phyloP scores from a whole-genome alignment of 169 alveolate species.

The Cryptosporidium canis region DNA sequence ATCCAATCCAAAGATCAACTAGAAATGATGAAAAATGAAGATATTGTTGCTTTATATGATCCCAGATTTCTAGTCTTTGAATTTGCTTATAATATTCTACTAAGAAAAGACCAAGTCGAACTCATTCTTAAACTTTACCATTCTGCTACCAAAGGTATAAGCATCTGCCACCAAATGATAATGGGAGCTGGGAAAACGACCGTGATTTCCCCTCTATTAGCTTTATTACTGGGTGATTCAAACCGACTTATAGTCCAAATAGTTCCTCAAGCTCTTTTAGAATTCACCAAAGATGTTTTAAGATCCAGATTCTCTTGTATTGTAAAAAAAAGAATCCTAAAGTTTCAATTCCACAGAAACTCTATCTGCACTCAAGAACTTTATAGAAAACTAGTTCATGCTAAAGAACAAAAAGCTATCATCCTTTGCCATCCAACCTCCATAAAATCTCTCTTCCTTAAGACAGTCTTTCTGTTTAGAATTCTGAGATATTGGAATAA shows the following conservation, averaged over 20 bases:
- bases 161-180: constrained; percentile 91
- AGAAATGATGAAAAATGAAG: not conserved
- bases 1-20: not conserved
- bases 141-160: constrained; percentile 78
- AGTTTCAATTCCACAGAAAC: constrained; percentile 83
- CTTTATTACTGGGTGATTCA: constrained; percentile 85
- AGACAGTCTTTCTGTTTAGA: constrained; percentile 82
- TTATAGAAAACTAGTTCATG: constrained; percentile 84
- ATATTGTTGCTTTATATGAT: constrained; percentile 79
- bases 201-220: constrained; percentile 84
- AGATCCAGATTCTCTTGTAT: constrained; percentile 87
- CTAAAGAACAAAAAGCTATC: constrained; percentile 85
- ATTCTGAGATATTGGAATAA: constrained; percentile 50
- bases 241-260: constrained; percentile 79
- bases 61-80: constrained; percentile 91
- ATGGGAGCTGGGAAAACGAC: constrained; percentile 96
- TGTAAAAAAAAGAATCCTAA: constrained; percentile 83
- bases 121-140: constrained; percentile 82
- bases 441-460: constrained; percentile 87
- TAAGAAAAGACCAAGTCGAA: constrained; percentile 87
- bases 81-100: constrained; percentile 86
- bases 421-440: constrained; percentile 89
- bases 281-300: constrained; percentile 86
- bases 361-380: constrained; percentile 83
- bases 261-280: constrained; percentile 86